Evolutionary conservation across 176 grass and related monocot species (phyloP), one percentile per base, ranked within the genome.

Genomic region (Stipa capillata): DNA sequence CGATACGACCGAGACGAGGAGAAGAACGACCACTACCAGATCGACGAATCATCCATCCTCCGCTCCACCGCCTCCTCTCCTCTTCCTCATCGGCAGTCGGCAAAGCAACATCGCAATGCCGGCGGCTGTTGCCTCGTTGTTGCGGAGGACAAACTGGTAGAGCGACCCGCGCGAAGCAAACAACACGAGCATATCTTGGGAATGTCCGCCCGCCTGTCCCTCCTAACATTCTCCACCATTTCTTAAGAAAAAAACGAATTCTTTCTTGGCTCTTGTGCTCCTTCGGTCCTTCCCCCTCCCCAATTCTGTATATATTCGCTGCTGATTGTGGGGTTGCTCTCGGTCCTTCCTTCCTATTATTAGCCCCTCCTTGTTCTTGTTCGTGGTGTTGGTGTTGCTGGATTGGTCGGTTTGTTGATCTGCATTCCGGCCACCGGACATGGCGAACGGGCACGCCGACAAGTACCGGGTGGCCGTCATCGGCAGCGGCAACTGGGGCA

Each of bases 401-500:
- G 27, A 5, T 17, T 33, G 24, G 23, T 45, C 33, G 24, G 51
- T 34, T 69, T 27, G 72, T 77, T 83, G 66, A 56, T 73, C 80
- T 53, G 69, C 87, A 75, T 84, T 69, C 45, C 52, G 42, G 39
- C 14, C 63, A 7, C 15, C 23, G 39, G 27, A 79, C 66, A 93
- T 93, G 84, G 88, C 87, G 42, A 87, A 90, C 50, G 77, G 59
- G 23, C 76, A 81, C 21, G 79, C 43, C n/a, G n/a, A n/a, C 44
- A 78, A n/a, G 83, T 77, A 91, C 69, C 79, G 86, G 72, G 95
- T 94, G 62, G 83, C 91, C 12, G 91, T 92, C 85, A 90, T 94
- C 64, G 95, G 95, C 64, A 94, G 94, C 68, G 94, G 91, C 50
- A 97, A 94, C 85, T 97, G 94, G 94, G 91, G 94, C 72, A 97